phyloP scores from a whole-genome alignment of 306 rosid species.

The Cajanus cajan region DNA sequence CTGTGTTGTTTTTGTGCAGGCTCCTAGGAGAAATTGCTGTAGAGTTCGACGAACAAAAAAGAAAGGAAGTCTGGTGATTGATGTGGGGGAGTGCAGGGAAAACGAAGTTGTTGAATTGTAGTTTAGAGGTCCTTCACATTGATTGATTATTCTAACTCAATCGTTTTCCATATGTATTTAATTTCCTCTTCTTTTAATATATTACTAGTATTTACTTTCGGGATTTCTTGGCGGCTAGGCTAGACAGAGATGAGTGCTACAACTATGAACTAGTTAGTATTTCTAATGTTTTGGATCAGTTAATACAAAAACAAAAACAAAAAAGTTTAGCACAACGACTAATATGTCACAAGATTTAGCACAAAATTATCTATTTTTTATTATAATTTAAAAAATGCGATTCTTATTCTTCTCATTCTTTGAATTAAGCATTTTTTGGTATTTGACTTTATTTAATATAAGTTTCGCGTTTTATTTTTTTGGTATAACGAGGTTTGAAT shows the following conservation, averaged over 20 bases:
- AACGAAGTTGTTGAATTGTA: conserved; percentile 52
- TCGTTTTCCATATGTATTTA: neutral
- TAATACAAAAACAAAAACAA: too few species aligned
- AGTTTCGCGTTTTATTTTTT: too few species aligned
- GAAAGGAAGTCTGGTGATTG: conserved; percentile 45
- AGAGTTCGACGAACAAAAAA: conserved; percentile 40
- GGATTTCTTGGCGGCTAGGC: neutral
- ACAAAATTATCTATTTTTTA: neutral
- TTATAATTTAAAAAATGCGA: neutral
- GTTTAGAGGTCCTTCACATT: conserved; percentile 6
- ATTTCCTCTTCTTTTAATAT: neutral
- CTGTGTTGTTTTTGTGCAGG: conserved; percentile 37
- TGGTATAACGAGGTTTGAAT: too few species aligned
- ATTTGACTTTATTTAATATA: too few species aligned
- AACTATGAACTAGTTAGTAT: neutral
- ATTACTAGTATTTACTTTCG: neutral
- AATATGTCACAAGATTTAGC: neutral
- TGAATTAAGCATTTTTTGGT: too few species aligned
- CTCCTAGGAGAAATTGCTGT: conserved; percentile 79
- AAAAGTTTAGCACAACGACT: neutral
- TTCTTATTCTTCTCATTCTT: too few species aligned
- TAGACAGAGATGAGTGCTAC: conserved; percentile 7
- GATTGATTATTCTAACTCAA: conserved; percentile 12
- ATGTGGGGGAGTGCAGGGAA: conserved; percentile 59
- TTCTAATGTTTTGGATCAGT: neutral